Evolutionary conservation across 1,139 yeast genomes (phyloP).

Genomic region (Sugiyamaella japonica): DNA sequence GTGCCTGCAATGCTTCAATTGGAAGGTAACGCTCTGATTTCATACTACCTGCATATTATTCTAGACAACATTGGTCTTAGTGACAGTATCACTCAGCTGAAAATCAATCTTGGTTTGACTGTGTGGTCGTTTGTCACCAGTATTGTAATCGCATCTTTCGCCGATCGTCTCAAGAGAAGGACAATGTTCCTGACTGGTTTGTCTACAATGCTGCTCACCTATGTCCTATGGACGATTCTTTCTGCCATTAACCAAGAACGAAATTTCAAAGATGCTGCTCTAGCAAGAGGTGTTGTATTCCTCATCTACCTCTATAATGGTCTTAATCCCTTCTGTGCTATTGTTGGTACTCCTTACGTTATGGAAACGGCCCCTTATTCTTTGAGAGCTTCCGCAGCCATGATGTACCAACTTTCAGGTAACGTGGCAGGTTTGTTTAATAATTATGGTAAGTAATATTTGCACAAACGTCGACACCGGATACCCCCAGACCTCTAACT

Average conservation of each 20-base stretch:
- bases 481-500: not conserved
- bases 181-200: conserved; percentile 16
- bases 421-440: conserved; percentile 35
- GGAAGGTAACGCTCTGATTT: conserved; percentile 23
- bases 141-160: conserved; percentile 22
- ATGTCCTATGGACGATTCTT: conserved; percentile 8
- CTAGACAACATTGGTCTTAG: conserved; percentile 25
- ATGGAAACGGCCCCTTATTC: conserved; percentile 42
- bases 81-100: conserved; percentile 18
- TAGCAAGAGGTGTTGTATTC: conserved; percentile 8
- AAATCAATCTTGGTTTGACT: conserved; percentile 21
- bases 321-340: conserved; percentile 14
- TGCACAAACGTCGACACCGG: not conserved
- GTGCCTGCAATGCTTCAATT: conserved; percentile 18
- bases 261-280: conserved; percentile 1
- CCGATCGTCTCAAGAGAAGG: conserved; percentile 23
- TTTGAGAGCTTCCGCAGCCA: conserved; percentile 39
- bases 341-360: conserved; percentile 17
- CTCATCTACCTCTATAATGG: conserved; percentile 4
- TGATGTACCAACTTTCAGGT: conserved; percentile 29
- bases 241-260: conserved; percentile 7
- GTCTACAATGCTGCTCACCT: not conserved
- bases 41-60: conserved; percentile 26
- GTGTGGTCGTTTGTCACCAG: conserved; percentile 18
- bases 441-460: conserved; percentile 42